Evolutionary conservation across 2,329 filamentous ascomycete genomes (phyloP).

Genomic region (Talaromyces sp.): DNA sequence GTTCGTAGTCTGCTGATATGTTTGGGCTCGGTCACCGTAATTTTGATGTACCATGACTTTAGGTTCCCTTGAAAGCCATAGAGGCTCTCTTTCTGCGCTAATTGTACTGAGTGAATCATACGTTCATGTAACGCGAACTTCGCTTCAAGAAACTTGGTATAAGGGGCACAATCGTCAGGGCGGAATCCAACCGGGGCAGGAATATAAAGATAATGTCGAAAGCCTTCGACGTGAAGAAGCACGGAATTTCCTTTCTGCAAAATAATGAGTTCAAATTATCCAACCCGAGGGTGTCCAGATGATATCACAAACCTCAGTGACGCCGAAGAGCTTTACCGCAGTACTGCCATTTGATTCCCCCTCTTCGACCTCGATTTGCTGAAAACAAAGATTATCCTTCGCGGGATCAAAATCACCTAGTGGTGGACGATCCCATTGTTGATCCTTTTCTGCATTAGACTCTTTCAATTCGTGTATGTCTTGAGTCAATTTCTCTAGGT

Average conservation of each 20-base stretch:
- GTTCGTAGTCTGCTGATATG: constrained; percentile 70
- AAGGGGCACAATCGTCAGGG: constrained; percentile 69
- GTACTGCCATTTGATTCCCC: constrained; percentile 73
- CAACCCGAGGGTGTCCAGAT: neutral
- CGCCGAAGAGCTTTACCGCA: constrained; percentile 87
- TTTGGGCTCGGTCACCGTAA: constrained; percentile 86
- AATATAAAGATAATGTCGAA: constrained; percentile 93
- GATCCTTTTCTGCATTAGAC: constrained; percentile 85
- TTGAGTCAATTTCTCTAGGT: constrained; percentile 92
- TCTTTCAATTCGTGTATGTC: constrained; percentile 81
- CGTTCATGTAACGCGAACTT: constrained; percentile 69
- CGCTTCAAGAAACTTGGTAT: constrained; percentile 73
- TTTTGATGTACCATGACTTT: constrained; percentile 86
- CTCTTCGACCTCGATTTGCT: constrained; percentile 93
- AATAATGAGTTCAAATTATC: neutral
- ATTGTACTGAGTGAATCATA: constrained; percentile 71
- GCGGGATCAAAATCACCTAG: constrained; percentile 58
- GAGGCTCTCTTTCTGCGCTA: constrained; percentile 83
- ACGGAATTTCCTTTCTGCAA: constrained; percentile 75
- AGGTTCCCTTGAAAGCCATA: constrained; percentile 92
- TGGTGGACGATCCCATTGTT: constrained; percentile 73
- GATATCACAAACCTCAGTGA: constrained; percentile 61
- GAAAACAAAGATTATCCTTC: constrained; percentile 73
- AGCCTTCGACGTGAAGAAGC: constrained; percentile 89
- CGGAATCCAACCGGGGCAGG: constrained; percentile 79